Percentiles rank a stretch among this genome's conserved stretches.
phyloP scores from a whole-genome alignment of 768 basidiomycete species.

The Agaricus blazei region DNA sequence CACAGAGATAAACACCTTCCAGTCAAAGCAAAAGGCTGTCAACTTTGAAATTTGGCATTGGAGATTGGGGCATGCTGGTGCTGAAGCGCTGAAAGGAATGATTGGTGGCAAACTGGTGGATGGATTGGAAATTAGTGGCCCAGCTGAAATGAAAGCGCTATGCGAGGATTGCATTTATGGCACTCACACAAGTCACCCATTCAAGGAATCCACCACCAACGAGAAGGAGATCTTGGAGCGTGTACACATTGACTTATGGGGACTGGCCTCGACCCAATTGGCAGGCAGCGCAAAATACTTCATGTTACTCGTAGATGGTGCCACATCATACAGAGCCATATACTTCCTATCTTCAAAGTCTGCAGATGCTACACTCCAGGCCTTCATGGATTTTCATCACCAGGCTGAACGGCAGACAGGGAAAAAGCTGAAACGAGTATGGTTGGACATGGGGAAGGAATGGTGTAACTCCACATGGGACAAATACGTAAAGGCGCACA shows the following conservation, averaged over 20 bases:
- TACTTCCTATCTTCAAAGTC: slow-evolving; percentile 20
- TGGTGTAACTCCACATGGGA: background rate
- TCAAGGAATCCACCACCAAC: slow-evolving; percentile 14
- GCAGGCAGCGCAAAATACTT: slow-evolving; percentile 18
- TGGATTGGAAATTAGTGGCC: too few relatives aligned
- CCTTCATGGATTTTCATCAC: slow-evolving; percentile 11
- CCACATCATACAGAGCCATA: slow-evolving; percentile 8
- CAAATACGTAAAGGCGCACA: background rate
- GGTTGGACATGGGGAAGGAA: slow-evolving; percentile 13
- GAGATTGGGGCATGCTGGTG: too few relatives aligned
- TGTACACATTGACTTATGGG: slow-evolving; percentile 21
- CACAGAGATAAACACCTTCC: too few relatives aligned
- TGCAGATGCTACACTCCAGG: slow-evolving; percentile 10
- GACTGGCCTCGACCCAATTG: slow-evolving; percentile 14
- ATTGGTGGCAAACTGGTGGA: too few relatives aligned
- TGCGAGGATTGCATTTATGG: slow-evolving; percentile 25
- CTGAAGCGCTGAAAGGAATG: too few relatives aligned
- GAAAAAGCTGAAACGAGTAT: slow-evolving; percentile 5
- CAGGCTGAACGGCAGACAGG: slow-evolving; percentile 16
- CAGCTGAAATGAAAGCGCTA: too few relatives aligned
- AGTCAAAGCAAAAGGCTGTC: too few relatives aligned
- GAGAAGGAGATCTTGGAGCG: slow-evolving; percentile 15
- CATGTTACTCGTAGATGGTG: slow-evolving; percentile 20
- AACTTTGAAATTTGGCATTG: too few relatives aligned
- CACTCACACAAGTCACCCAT: slow-evolving; percentile 17